Base-by-base conservation (phyloP, 108 stramenopile species). In the Conticribra guillardii region DNA sequence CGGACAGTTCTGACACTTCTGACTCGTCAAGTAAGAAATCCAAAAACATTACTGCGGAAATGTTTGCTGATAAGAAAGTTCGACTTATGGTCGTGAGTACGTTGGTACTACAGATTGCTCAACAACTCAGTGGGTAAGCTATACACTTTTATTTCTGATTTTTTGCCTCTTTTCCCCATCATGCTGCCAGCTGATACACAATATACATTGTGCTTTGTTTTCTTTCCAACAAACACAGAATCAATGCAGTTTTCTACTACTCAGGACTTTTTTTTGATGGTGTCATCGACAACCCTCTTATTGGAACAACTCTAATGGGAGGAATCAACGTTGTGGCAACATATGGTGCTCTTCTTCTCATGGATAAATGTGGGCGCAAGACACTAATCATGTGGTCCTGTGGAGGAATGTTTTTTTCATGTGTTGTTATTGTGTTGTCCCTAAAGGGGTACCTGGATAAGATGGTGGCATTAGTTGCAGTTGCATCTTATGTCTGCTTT, bases 191-290 rank as follows among this genome's bases (percentile, higher is more conserved):
- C 37, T 41, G 8, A 11, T 41, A 9, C 11, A 41, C 37, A 5
- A 41, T 9, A 41, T 11, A 41, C 11, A 41, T 61, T 3, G 19
- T 47, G 4, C 24, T 24, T 26, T 2, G 27, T 31, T 16, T 30
- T n/a, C 32, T 15, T 17, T 17, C 19, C 26, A 11, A 9, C 9
- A 21, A n/a, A 4, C 17, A 23, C 57, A 74, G 73, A 44, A 98
- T 99, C 84, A 98, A 99, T 82, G 99, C 97, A 7, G 96, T 99
- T 53, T 99, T 99, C 71, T 98, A 96, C 84, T 99, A 98, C 89
- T 97, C 96, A 14, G 95, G 89, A 24, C 81, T 88, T 14, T 97
- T 99, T 83, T 97, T 98, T 67, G 91, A 96, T 21, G 96, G 95
- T 18, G 87, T 96, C 47, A 90, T 97, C 52, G 88, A 87, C 70